Percentiles rank a stretch among this genome's conserved stretches.
Conservation (phyloP, 768 basidiomycete genomes). For the Psilocybe subaeruginosa region DNA sequence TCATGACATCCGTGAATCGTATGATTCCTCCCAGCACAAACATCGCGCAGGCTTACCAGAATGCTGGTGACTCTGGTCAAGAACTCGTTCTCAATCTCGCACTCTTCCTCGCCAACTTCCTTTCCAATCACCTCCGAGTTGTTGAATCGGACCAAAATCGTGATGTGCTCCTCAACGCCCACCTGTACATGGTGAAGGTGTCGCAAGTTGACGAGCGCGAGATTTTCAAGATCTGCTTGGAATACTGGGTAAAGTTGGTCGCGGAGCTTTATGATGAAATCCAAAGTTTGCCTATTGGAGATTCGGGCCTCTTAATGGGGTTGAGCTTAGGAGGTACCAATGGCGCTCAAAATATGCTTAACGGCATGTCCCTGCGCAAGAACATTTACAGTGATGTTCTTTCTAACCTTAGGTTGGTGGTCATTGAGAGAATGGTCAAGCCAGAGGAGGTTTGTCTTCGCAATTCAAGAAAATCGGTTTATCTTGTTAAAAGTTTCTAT, state of each 20-base stretch:
- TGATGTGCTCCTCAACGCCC: slow-evolving; percentile 93
- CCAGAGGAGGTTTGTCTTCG: slow-evolving; percentile 84
- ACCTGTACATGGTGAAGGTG: slow-evolving; percentile 97
- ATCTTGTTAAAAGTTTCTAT: background rate
- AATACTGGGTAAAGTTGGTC: slow-evolving; percentile 97
- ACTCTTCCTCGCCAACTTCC: slow-evolving; percentile 96
- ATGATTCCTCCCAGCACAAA: slow-evolving; percentile 97
- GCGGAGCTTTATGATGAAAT: slow-evolving; percentile 97
- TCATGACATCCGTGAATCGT: slow-evolving; percentile 95
- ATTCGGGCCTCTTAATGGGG: slow-evolving; percentile 86
- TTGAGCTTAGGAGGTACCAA: slow-evolving; percentile 77
- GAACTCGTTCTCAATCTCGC: slow-evolving; percentile 97
- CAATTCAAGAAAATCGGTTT: background rate
- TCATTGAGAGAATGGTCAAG: slow-evolving; percentile 99
- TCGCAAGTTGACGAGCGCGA: slow-evolving; percentile 98
- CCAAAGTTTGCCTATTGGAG: slow-evolving; percentile 87
- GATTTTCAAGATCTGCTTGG: slow-evolving; percentile 98
- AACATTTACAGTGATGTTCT: slow-evolving; percentile 96
- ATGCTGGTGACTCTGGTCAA: slow-evolving; percentile 90
- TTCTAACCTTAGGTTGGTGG: slow-evolving; percentile 90
- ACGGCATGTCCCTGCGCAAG: slow-evolving; percentile 83
- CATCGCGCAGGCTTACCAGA: slow-evolving; percentile 89
- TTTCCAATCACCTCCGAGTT: slow-evolving; percentile 90
- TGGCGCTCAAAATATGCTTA: slow-evolving; percentile 67
- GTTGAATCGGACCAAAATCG: slow-evolving; percentile 91